A percentile compares a stretch with the other conserved stretches of the same genome.
phyloP scores from a whole-genome alignment of 2,329 filamentous ascomycete species.

The Escovopsis sp. region DNA sequence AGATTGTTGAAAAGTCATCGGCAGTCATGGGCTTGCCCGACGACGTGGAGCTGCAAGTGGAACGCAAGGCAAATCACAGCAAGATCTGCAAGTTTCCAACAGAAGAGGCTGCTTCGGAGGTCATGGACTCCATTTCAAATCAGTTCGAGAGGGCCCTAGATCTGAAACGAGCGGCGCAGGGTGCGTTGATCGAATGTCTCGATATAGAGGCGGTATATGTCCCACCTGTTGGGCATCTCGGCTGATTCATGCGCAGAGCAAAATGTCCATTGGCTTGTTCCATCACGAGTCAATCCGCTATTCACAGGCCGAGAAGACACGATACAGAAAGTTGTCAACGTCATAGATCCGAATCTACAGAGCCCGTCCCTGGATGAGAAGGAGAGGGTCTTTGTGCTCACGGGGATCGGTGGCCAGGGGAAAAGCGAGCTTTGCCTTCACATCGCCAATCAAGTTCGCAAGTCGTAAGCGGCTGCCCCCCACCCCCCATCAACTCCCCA shows the following conservation, averaged over 20 bases:
- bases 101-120: background rate
- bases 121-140: background rate
- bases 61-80: conserved; percentile 1
- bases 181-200: background rate
- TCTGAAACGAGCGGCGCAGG: background rate
- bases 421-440: conserved; percentile 3
- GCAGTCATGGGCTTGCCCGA: background rate
- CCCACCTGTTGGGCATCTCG: background rate
- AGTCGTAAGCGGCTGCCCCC: background rate
- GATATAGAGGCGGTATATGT: no score
- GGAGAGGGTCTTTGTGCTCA: background rate
- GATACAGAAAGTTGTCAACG: background rate
- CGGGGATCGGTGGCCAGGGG: conserved; percentile 3
- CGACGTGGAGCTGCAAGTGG: background rate
- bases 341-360: background rate
- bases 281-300: background rate
- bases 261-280: conserved; percentile 2
- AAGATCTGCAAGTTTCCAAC: conserved; percentile 4
- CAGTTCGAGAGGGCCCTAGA: conserved; percentile 1
- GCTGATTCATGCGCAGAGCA: background rate
- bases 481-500: background rate
- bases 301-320: conserved; percentile 2
- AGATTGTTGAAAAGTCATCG: conserved; percentile 3
- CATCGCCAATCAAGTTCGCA: background rate
- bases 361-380: background rate